Evolutionary conservation across 2,329 filamentous ascomycete species (phyloP), one percentile per base, ranked within the genome.

Genomic region (Epichloe elymi): DNA sequence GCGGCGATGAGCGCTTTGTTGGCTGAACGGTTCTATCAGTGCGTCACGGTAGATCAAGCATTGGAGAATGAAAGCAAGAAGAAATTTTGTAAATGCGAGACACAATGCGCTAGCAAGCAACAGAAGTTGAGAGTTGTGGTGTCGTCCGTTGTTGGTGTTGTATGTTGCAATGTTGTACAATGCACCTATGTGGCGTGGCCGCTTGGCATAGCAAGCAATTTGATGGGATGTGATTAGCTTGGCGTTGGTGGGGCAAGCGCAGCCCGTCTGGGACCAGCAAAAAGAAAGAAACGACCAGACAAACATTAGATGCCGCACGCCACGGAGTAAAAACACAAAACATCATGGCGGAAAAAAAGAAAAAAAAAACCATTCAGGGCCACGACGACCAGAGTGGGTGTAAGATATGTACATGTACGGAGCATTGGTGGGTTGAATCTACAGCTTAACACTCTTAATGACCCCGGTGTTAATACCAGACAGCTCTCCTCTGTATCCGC

Each of bases 381-480:
- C 1, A 30, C 30, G 10, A 30, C 30, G 3, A 30, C 30, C 30
- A 30, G 30, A 4, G 8, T 11, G 0, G 3, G 10, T 30, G 30
- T 30, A 30, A 30, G 3, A 4, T 30, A 30, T 45, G 26, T 40
- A 50, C 26, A 26, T 36, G 12, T n/a, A 19, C 26, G 6, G 17
- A 38, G 5, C 8, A 49, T 42, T 35, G 3, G 15, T 14, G 15
- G 7, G 6, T 45, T n/a, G 0, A 3, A 23, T 39, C 17, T 81
- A 91, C 70, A 98, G 74, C 75, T 93, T 97, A 63, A 87, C 79
- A 77, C 88, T 95, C 81, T 93, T 95, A 61, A 97, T 82, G 68
- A 98, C 70, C 19, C 86, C 86, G 60, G 84, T 86, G 76, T 96
- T 97, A 72, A 98, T 95, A 81, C 93, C 93, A 41, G 90, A 93